Evolutionary conservation across 805 yeast species (phyloP), one percentile per base, ranked within the genome.

Genomic region (Yarrowia hollandica): DNA sequence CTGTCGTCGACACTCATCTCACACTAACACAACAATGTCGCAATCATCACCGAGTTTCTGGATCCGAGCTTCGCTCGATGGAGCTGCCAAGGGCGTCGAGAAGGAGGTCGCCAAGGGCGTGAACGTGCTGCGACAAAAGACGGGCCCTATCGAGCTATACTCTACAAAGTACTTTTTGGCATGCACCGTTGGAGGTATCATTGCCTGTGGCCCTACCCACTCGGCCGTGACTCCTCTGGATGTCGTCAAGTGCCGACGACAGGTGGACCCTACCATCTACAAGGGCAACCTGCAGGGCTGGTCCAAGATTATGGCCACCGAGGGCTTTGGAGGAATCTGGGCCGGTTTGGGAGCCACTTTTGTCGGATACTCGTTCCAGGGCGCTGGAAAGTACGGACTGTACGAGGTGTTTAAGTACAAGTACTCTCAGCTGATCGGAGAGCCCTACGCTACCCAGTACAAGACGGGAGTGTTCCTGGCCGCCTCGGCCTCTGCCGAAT

Each of bases 191-290:
- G 92, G 90, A 25, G 92, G 90, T 63, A 78, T 83, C 59, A 23
- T 66, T 61, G 97, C 98, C 1, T 92, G 98, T 78, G 97, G 97
- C 14, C 97, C 98, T 30, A 92, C 98, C 12, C 99, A 92, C 73
- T 83, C 96, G 1, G 82, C 87, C 3, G 95, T 94, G 22, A 88
- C 97, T 6, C 98, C 98, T 4, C 78, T 92, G 61, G 99, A 92
- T 75, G 76, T 94, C 60, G 95, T 94, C 70, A 92, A 92, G 75
- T 88, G 96, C 76, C 85, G 98, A 71, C 78, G 92, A 66, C 98
- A 92, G 75, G 97, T 92, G 25, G 79, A 88, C 71, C 74, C 95
- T 1, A 60, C 75, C 4, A 73, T 91, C 12, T 92, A 92, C 76
- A 78, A 75, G 66, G 82, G 92, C 60, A 91, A 89, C 69, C 48